These are phyloP conservation scores for Phytophthora pistaciae DNA, from an alignment of 352 stramenopile species.

Conservation along the genomic window DNA sequence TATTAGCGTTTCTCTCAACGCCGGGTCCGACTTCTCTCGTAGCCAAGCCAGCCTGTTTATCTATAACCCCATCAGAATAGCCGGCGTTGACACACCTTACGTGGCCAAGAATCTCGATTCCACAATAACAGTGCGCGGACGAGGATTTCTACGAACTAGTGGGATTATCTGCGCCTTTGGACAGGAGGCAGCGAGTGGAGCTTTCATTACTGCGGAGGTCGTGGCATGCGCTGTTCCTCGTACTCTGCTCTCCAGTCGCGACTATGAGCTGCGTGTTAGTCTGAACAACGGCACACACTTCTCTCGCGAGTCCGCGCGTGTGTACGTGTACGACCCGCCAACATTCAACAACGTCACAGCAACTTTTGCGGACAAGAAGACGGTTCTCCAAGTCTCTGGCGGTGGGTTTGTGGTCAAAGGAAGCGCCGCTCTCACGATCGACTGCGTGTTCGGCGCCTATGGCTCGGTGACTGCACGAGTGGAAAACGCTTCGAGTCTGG, in stretches of 20 bases:
- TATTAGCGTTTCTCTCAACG: conserved; percentile 50
- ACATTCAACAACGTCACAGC: conserved; percentile 22
- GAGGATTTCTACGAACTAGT: conserved; percentile 28
- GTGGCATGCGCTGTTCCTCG: conserved; percentile 33
- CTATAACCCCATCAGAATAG: conserved; percentile 29
- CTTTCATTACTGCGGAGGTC: conserved; percentile 17
- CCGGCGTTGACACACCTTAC: conserved; percentile 24
- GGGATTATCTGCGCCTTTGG: conserved; percentile 29
- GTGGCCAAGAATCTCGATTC: conserved; percentile 24
- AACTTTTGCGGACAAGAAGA: background rate
- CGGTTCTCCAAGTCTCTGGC: conserved; percentile 28
- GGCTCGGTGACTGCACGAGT: conserved; percentile 16
- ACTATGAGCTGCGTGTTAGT: conserved; percentile 40
- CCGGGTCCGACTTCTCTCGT: conserved; percentile 41
- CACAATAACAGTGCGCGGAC: conserved; percentile 30
- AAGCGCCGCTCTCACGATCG: conserved; percentile 16
- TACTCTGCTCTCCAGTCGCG: conserved; percentile 6
- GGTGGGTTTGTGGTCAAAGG: conserved; percentile 35
- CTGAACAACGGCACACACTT: conserved; percentile 44
- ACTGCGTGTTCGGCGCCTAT: conserved; percentile 33
- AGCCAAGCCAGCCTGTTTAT: conserved; percentile 22
- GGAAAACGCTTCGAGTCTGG: conserved; percentile 28
- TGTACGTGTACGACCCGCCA: conserved; percentile 35
- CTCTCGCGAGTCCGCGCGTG: conserved; percentile 11
- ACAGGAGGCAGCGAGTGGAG: conserved; percentile 2